Evolutionary conservation across 148 eudicot genomes (phyloP), one percentile per base, ranked within the genome.

Genomic region (Cornus controversa): DNA sequence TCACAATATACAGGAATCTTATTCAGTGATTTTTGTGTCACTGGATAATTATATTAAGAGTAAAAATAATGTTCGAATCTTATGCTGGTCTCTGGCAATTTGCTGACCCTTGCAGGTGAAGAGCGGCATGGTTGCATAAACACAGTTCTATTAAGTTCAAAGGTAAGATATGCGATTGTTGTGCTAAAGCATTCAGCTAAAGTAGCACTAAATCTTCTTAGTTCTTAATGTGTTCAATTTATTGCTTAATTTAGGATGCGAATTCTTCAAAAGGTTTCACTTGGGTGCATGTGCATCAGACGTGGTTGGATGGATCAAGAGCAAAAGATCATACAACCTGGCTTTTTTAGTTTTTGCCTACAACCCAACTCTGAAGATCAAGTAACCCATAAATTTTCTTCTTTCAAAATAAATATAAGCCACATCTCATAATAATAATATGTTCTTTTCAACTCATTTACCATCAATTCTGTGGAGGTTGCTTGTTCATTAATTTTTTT

Each of bases 241-340:
- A 78, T 66, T 68, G 28, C 64, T 60, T 60, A 60, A 18, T 60
- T 45, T 90, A 93, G 94, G 88, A 79, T 47, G 77, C 81, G 34
- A 73, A 76, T 77, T 66, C 81, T 47, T 58, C 91, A 31, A 83
- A 69, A 45, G 97, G 91, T 64, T 85, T 89, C 66, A 80, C 78
- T 54, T 93, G 94, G 95, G 88, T 84, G 80, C 90, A 91, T 74
- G 82, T 86, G 40, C 93, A 91, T 75, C 98, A 90, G 80, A 89
- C 98, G 72, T 90, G 91, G 92, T 57, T 90, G 71, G 83, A 80
- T 29, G 90, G 85, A 34, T 73, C 81, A 20, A 75, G 68, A 36
- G 60, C 90, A 37, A 82, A 70, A n/a, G 85, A 86, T 77, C 64
- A 50, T 22, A 27, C 82, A 22, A 71, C 79, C 6, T 90, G 94